Conservation (phyloP, 2,329 filamentous ascomycete genomes). For the Fusarium secorum region DNA sequence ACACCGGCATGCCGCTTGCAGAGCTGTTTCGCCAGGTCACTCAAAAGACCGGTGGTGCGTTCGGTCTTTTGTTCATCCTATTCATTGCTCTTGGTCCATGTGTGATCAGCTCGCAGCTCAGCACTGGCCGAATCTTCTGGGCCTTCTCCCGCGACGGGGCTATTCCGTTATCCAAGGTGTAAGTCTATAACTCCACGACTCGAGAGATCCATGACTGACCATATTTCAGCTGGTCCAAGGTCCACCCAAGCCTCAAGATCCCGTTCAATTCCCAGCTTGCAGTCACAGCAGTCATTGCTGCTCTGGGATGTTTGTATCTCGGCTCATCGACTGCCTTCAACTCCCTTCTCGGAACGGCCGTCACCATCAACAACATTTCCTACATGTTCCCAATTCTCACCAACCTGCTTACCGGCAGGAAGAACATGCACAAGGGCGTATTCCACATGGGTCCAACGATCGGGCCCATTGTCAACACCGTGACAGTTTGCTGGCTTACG, state of each 20-base stretch:
- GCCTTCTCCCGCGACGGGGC: conserved; percentile 7
- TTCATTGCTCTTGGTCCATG: background rate
- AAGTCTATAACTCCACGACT: background rate
- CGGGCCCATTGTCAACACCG: background rate
- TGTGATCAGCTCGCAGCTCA: background rate
- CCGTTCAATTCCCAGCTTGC: background rate
- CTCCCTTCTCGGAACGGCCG: background rate
- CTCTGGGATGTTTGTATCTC: background rate
- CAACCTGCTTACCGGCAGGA: background rate
- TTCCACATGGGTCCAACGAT: background rate
- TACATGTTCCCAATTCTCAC: conserved; percentile 6
- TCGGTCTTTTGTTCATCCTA: background rate
- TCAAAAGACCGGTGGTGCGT: background rate
- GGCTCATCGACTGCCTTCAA: conserved; percentile 9
- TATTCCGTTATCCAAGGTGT: background rate
- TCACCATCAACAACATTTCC: conserved; percentile 4
- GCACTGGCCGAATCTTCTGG: conserved; percentile 9
- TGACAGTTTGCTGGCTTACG: background rate
- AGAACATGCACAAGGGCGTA: conserved; percentile 4
- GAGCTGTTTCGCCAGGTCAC: conserved; percentile 11
- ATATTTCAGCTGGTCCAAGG: background rate
- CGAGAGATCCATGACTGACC: rapidly evolving
- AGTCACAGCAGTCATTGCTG: background rate
- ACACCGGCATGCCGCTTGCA: background rate
- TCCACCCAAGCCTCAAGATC: background rate